Evolutionary conservation across 2,329 filamentous ascomycete species (phyloP), one percentile per base, ranked within the genome.

Genomic region (Helotiales sp.): DNA sequence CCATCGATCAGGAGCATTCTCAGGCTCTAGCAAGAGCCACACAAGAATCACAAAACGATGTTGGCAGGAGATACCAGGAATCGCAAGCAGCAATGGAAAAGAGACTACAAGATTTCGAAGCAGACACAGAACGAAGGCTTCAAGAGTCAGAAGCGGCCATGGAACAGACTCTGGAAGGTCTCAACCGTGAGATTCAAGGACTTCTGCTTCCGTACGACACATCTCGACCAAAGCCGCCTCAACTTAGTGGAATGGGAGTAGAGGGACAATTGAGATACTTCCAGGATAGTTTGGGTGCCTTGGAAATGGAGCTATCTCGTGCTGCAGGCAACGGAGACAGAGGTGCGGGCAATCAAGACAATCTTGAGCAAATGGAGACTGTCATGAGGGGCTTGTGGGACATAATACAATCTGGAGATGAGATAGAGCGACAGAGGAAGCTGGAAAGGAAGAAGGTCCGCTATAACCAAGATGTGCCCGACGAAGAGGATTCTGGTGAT

Each of bases 241-340:
- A 80, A 33, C 73, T 80, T 3, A 77, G 80, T 1, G 81, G 81
- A 5, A 78, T 80, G 44, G 82, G 81, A 25, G 72, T 90, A 5
- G 80, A 88, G 47, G 82, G 85, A 25, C 91, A 95, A 65, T 75
- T 92, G 40, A 74, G 78, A 47, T 90, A 90, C 66, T 78, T 92
- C 62, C 82, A 89, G 62, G 77, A 84, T 27, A 82, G 81, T 2
- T 72, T 91, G 51, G 76, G 78, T 38, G 74, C 74, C 7, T 67
- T 84, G 3, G 79, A 80, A 50, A 54, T 50, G 8, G 66, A 71
- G 51, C 55, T 71, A 7, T 57, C 61, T 38, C 59, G 60, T 4
- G 64, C 68, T 25, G 59, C 52, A 22, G 64, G 49, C 29, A 52
- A 60, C 19, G 47, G 61, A 25, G 61, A 29, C 12, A 65, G 66